phyloP scores from a whole-genome alignment of 306 rosid genomes.

The Herpetospermum pedunculosum region DNA sequence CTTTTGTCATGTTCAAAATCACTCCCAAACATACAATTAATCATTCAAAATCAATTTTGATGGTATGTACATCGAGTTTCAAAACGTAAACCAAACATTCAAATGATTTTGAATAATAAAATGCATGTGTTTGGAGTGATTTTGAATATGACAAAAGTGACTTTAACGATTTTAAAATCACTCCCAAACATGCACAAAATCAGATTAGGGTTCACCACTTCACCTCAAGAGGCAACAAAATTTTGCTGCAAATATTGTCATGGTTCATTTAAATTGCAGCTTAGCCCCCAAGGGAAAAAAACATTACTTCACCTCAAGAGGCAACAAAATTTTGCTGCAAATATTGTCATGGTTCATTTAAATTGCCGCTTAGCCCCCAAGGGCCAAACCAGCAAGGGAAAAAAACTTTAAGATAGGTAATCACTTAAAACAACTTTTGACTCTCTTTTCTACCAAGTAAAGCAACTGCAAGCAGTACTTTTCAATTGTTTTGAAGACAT shows the following conservation, averaged over 20 bases:
- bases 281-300: no score
- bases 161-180: no score
- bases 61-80: no score
- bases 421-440: not conserved
- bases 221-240: not conserved
- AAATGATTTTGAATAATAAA: no score
- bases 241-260: not conserved
- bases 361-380: not conserved
- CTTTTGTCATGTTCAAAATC: no score
- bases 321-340: not conserved
- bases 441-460: not conserved
- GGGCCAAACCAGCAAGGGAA: not conserved
- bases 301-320: not conserved
- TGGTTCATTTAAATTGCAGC: not conserved
- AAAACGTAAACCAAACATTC: no score
- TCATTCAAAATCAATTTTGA: no score
- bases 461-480: not conserved
- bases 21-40: no score
- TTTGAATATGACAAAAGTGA: no score
- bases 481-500: not conserved
- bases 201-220: not conserved
- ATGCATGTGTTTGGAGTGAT: no score
- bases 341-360: not conserved
- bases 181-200: no score
- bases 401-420: not conserved